Evolutionary conservation across 306 rosid genomes (phyloP).

Genomic region (Prunus mume): DNA sequence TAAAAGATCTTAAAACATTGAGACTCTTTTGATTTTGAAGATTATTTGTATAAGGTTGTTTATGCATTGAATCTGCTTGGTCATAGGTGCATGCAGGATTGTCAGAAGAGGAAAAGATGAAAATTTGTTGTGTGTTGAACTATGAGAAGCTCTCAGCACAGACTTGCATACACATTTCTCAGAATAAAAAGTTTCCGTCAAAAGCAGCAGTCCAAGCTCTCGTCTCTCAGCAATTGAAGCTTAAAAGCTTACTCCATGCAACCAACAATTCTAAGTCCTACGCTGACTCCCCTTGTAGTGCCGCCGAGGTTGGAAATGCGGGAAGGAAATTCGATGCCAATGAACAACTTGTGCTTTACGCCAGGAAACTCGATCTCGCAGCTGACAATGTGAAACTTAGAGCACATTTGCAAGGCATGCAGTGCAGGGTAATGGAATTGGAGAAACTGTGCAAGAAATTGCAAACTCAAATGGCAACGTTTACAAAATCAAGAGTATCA

Average conservation of each 20-base stretch:
- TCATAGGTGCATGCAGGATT: constrained; percentile 76
- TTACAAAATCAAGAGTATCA: constrained; percentile 61
- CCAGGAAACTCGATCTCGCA: constrained; percentile 51
- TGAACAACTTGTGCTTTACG: constrained; percentile 57
- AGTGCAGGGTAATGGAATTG: constrained; percentile 81
- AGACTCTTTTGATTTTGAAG: not conserved
- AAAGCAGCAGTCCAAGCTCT: constrained; percentile 61
- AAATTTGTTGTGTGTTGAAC: constrained; percentile 63
- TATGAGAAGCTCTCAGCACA: constrained; percentile 76
- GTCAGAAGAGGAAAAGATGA: constrained; percentile 71
- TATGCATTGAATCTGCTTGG: constrained; percentile 20
- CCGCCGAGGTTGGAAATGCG: constrained; percentile 25
- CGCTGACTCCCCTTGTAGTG: constrained; percentile 36
- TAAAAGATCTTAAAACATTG: not conserved
- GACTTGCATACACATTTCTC: constrained; percentile 54
- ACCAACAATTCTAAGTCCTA: constrained; percentile 36
- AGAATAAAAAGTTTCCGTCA: constrained; percentile 65
- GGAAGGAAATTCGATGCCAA: constrained; percentile 37
- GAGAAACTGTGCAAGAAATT: constrained; percentile 79
- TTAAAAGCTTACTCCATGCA: constrained; percentile 49
- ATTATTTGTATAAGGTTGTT: not conserved
- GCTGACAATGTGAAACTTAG: constrained; percentile 57
- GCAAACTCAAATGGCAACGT: constrained; percentile 75
- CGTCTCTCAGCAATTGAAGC: constrained; percentile 61
- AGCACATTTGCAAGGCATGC: constrained; percentile 87